A percentile compares a stretch with the other conserved stretches of the same genome.
Conservation (phyloP, 305 asterid genomes). For the Andrographis paniculata region DNA sequence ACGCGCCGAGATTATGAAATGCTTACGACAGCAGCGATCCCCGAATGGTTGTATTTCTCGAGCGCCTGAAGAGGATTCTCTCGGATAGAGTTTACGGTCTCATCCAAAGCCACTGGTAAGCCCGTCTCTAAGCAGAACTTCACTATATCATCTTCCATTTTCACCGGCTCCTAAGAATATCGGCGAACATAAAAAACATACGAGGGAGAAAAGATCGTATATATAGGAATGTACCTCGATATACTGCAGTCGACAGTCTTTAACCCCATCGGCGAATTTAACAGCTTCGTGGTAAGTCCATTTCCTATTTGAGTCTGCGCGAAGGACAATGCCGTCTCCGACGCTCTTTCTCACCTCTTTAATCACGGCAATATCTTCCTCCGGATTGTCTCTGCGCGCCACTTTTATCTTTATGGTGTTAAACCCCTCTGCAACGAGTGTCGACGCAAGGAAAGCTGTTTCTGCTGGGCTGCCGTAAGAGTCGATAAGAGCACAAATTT, state of each 20-base stretch:
- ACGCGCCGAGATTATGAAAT: no score
- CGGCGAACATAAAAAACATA: conserved; percentile 12
- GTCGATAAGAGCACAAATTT: conserved; percentile 80
- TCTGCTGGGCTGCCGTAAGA: conserved; percentile 65
- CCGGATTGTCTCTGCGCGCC: conserved; percentile 67
- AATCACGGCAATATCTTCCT: conserved; percentile 71
- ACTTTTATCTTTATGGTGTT: conserved; percentile 81
- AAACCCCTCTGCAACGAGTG: conserved; percentile 77
- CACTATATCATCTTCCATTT: conserved; percentile 63
- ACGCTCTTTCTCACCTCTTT: conserved; percentile 75
- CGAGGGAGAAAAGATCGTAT: no score
- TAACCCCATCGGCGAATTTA: conserved; percentile 59
- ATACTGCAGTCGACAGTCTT: conserved; percentile 68
- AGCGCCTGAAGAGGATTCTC: conserved; percentile 52
- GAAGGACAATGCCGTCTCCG: conserved; percentile 57
- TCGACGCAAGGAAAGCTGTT: conserved; percentile 61
- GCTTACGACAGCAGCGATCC: conserved; percentile 73
- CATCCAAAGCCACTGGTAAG: conserved; percentile 92
- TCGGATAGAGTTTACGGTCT: conserved; percentile 51
- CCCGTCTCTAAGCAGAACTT: conserved; percentile 83
- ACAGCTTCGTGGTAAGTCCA: conserved; percentile 78
- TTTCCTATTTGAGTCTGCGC: conserved; percentile 84
- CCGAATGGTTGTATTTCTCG: conserved; percentile 59
- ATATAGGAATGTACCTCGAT: conserved; percentile 59
- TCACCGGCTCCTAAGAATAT: conserved; percentile 73